Evolutionary conservation across 768 basidiomycete species (phyloP).

Genomic region (Cyclocybe aegerita): DNA sequence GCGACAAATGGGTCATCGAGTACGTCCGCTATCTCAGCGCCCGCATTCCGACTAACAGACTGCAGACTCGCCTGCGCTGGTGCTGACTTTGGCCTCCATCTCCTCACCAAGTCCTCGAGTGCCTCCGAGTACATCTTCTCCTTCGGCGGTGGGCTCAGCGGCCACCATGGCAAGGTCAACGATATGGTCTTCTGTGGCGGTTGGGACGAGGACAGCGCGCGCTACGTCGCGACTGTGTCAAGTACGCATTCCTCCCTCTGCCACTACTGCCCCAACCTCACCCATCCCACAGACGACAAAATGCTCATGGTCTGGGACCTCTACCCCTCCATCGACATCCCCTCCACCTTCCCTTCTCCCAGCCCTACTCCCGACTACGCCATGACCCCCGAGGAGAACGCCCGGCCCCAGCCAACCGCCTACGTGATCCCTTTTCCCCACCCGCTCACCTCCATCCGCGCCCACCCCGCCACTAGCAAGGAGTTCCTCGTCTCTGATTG

Average conservation of each 20-base stretch:
- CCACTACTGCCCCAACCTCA: slow-evolving; percentile 3
- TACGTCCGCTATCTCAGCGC: slow-evolving; percentile 31
- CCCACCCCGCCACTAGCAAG: slow-evolving; percentile 73
- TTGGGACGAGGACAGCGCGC: slow-evolving; percentile 59
- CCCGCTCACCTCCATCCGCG: slow-evolving; percentile 65
- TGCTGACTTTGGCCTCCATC: slow-evolving; percentile 67
- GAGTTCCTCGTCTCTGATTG: slow-evolving; percentile 79
- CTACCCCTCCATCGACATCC: slow-evolving; percentile 50
- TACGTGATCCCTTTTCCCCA: slow-evolving; percentile 74
- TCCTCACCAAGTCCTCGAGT: slow-evolving; percentile 56
- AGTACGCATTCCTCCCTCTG: slow-evolving; percentile 37
- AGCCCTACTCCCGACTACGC: slow-evolving; percentile 23
- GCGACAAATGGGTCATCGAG: slow-evolving; percentile 74
- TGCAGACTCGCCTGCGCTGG: slow-evolving; percentile 66
- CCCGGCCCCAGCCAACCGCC: slow-evolving; percentile 71
- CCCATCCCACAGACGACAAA: slow-evolving; percentile 59
- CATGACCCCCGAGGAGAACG: slow-evolving; percentile 27
- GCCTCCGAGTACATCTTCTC: slow-evolving; percentile 55
- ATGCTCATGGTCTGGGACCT: slow-evolving; percentile 89
- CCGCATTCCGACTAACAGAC: background rate
- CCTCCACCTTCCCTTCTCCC: slow-evolving; percentile 35
- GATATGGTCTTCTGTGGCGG: slow-evolving; percentile 83
- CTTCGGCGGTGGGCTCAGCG: slow-evolving; percentile 80
- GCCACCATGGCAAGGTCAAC: slow-evolving; percentile 77
- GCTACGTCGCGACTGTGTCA: slow-evolving; percentile 81